Evolutionary conservation across 1,284 basidiomycete genomes (phyloP).

Genomic region (Volvariella volvacea): DNA sequence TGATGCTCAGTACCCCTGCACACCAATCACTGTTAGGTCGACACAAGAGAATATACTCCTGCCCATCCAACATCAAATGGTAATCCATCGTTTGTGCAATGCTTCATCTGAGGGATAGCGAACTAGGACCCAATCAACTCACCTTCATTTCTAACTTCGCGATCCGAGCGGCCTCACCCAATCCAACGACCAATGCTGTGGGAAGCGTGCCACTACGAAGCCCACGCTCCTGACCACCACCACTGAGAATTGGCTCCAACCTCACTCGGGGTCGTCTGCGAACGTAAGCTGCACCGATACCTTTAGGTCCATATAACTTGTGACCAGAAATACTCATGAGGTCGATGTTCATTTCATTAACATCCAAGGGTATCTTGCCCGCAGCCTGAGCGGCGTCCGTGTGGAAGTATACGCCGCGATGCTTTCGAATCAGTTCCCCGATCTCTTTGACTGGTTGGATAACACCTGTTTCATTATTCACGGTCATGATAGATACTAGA

Average conservation of each 20-base stretch:
- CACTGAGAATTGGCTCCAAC: conserved; percentile 91
- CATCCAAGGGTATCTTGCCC: conserved; percentile 88
- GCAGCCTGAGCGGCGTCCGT: conserved; percentile 97
- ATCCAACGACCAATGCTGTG: conserved; percentile 84
- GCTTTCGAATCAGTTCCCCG: conserved; percentile 75
- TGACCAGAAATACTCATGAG: conserved; percentile 96
- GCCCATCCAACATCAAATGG: background rate
- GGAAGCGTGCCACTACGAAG: conserved; percentile 92
- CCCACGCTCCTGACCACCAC: conserved; percentile 97
- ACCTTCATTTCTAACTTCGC: conserved; percentile 91
- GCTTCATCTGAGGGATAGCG: conserved; percentile 42
- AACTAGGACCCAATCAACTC: conserved; percentile 33
- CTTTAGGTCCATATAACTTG: conserved; percentile 99
- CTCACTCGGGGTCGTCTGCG: conserved; percentile 89
- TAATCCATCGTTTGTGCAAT: conserved; percentile 24
- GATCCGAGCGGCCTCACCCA: conserved; percentile 93
- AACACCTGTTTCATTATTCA: conserved; percentile 99
- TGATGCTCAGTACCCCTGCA: conserved; percentile 86
- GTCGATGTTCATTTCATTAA: conserved; percentile 95
- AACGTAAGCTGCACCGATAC: conserved; percentile 93
- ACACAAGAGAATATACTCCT: conserved; percentile 13
- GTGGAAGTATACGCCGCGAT: conserved; percentile 91
- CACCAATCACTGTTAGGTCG: conserved; percentile 58
- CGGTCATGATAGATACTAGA: conserved; percentile 94
- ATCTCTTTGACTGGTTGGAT: conserved; percentile 98